These are phyloP conservation scores for Dacryopinax spathularia DNA, from an alignment of 768 basidiomycete genomes.

Conservation along the genomic window DNA sequence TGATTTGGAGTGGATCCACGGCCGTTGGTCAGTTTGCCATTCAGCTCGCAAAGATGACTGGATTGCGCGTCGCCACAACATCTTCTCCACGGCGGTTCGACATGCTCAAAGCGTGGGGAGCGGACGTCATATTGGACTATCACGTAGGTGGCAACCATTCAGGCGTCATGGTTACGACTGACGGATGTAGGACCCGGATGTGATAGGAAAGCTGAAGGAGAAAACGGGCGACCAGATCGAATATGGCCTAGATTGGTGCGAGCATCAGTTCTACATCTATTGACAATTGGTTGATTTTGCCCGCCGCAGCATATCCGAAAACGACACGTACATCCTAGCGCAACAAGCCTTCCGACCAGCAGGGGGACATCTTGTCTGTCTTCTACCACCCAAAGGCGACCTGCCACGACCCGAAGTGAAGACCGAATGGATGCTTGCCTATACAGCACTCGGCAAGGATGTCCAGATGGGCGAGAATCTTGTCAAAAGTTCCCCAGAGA, in stretches of 20 bases:
- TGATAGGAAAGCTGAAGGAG: neutral
- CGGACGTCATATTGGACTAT: slow-evolving; percentile 31
- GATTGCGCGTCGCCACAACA: slow-evolving; percentile 33
- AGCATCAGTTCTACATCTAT: neutral
- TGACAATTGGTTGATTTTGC: neutral
- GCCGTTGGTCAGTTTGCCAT: slow-evolving; percentile 27
- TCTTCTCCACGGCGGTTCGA: slow-evolving; percentile 29
- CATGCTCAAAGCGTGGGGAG: slow-evolving; percentile 29
- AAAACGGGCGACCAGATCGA: neutral
- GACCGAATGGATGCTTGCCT: neutral
- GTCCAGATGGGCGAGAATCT: neutral
- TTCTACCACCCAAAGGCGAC: neutral
- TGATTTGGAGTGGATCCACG: neutral
- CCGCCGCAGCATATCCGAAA: neutral
- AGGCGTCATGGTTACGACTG: too few species aligned
- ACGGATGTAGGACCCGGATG: neutral
- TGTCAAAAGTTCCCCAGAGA: neutral
- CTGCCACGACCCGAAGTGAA: neutral
- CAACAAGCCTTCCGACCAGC: neutral
- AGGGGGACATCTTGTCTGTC: neutral
- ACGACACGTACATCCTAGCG: neutral
- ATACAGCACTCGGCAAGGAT: neutral
- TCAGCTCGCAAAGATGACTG: slow-evolving; percentile 30
- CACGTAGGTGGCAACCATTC: neutral
- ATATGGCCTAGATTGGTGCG: neutral